Evolutionary conservation across 2,329 filamentous ascomycete genomes (phyloP), one percentile per base, ranked within the genome.

Genomic region (Knoxdaviesia capensis): DNA sequence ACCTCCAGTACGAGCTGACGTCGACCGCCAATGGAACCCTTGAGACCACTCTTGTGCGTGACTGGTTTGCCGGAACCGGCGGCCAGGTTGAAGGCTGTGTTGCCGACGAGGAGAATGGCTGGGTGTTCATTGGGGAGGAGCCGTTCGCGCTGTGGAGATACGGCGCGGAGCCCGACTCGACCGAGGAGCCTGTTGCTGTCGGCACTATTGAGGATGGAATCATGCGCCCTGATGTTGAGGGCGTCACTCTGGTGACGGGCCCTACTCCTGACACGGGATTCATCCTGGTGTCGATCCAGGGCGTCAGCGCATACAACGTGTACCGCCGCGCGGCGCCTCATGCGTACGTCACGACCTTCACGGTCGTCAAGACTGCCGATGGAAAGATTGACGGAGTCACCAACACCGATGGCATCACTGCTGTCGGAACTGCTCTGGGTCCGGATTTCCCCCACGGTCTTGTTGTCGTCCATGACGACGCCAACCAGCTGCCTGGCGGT

Each of bases 21-120:
- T 54, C 62, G 0, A 55, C 56, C 5, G 32, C 53, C 3, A 53
- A 64, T 31, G 60, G 60, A 5, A 58, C 59, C 1, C 57, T 71
- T 1, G 50, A 61, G 32, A 67, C 65, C 0, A 58, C 53, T 0
- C 59, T 72, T 1, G 64, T 71, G 2, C 60, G 67, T n/a, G 59
- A 62, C 34, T 71, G 71, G 41, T 60, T 56, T 2, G 66, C 60
- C 1, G 68, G 68, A 3, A 62, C 61, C 3, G 65, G 67, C 3
- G 64, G 66, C 3, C 66, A 72, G 46, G 65, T 69, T 1, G 68
- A 71, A 50, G 68, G 68, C 4, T 71, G 68, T 40, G 68, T 71
- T 0, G 52, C 60, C 0, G 68, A 71, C 42, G 65, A 71, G 28
- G 60, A 60, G 9, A 66, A 68, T 43, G 64, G 63, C 5, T 65